Base-by-base conservation (phyloP, 306 rosid species). In the Prunus fruticosa region DNA sequence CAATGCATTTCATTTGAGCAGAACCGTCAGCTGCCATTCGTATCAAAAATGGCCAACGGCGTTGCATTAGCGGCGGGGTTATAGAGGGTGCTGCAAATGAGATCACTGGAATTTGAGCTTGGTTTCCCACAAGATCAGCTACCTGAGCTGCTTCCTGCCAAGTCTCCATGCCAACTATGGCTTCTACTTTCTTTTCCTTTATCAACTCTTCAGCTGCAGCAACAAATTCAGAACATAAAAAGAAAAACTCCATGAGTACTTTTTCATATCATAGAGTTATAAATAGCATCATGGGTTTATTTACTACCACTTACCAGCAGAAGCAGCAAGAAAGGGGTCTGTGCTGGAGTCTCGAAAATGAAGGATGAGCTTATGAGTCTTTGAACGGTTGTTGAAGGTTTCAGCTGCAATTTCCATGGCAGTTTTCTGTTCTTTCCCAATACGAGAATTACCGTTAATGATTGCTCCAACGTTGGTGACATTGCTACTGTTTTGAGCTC, bases 131-230 rank as follows among this genome's bases (percentile, higher is more conserved):
- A 23, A 25, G 32, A 58, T 78, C 86, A 46, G 91, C 93, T 49
- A 89, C 93, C 32, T 83, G 67, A 52, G 88, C 77, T 69, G 88
- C 88, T 87, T 87, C 93, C 54, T 77, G 77, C 93, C 93, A 87
- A 62, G 80, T 79, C 13, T 82, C 85, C 87, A 82, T 81, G 75
- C 89, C 91, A 77, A 89, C 46, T 12, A 89, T 50, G 3, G 73
- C 84, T 61, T 85, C 1, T 16, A 87, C 87, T 51, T 81, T 83
- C 45, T 74, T 76, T 51, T 87, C 50, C 12, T 73, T 69, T 64
- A 83, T 85, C 18, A 87, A 70, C 34, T 87, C 86, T 60, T 85
- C 81, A 79, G 86, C 91, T 87, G 81, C 75, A 86, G 66, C 20
- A 28, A 56, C 43, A 28, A 66, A 61, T 18, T 11, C 2, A n/a